Conservation (phyloP, 176 grass and related monocot species). For the Hsuehochloa calcarea region DNA sequence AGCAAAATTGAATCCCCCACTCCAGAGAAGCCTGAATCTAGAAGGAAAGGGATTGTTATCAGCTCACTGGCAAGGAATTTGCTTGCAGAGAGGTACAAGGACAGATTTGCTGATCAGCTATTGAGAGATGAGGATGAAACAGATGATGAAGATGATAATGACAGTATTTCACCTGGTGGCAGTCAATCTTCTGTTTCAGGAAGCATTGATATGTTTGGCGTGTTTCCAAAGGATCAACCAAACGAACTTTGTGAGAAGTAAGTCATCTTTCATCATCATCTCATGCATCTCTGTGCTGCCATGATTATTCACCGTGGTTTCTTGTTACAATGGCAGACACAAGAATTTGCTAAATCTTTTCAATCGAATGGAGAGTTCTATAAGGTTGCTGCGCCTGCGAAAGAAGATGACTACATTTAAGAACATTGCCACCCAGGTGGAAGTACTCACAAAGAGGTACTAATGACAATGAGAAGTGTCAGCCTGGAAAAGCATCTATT, state of each 20-base stretch:
- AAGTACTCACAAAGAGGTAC: constrained; percentile 87
- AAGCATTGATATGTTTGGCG: neutral
- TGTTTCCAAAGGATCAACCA: constrained; percentile 7
- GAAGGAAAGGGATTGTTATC: constrained; percentile 52
- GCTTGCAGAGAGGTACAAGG: constrained; percentile 58
- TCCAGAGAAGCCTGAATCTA: constrained; percentile 65
- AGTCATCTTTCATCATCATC: constrained; percentile 37
- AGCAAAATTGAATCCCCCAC: constrained; percentile 68
- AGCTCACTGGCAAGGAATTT: constrained; percentile 64
- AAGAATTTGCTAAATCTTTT: constrained; percentile 67
- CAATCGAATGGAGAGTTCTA: constrained; percentile 78
- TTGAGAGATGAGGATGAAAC: constrained; percentile 22
- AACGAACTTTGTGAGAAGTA: constrained; percentile 72
- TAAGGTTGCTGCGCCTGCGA: constrained; percentile 71
- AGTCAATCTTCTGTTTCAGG: constrained; percentile 18
- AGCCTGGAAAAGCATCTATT: neutral
- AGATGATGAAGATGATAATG: constrained; percentile 19
- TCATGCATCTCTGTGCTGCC: neutral
- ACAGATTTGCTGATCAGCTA: constrained; percentile 42
- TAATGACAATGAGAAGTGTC: constrained; percentile 5
- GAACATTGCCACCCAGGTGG: constrained; percentile 74
- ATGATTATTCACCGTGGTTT: constrained; percentile 25
- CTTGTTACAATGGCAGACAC: constrained; percentile 46
- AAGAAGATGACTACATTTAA: constrained; percentile 74
- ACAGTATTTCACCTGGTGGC: constrained; percentile 13